Evolutionary conservation across 2,329 filamentous ascomycete species (phyloP).

Genomic region (Calonectria henricotiae): DNA sequence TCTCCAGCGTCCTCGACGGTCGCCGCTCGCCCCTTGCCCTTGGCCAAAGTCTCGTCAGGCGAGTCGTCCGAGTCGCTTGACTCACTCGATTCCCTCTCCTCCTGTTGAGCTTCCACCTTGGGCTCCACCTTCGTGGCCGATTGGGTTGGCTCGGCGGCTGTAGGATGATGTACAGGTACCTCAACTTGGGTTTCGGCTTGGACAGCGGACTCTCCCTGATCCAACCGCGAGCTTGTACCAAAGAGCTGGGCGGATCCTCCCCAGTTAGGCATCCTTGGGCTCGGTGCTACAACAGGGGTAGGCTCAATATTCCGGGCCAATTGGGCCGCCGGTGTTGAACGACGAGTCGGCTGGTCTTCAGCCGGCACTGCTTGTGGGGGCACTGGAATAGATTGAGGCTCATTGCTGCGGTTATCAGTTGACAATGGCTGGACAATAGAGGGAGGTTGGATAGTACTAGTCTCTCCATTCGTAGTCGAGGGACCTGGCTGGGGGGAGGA

Average conservation of each 20-base stretch:
- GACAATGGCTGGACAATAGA: constrained; percentile 40
- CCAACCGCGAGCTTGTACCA: constrained; percentile 53
- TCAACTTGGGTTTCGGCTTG: constrained; percentile 40
- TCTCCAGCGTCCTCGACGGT: constrained; percentile 66
- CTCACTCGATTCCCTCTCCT: constrained; percentile 34
- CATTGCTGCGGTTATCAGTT: constrained; percentile 42
- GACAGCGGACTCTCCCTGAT: constrained; percentile 43
- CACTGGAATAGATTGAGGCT: constrained; percentile 33
- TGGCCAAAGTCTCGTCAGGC: constrained; percentile 47
- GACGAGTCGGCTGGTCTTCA: constrained; percentile 35
- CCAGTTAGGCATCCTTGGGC: constrained; percentile 68
- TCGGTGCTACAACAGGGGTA: constrained; percentile 64
- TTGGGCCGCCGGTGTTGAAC: constrained; percentile 34
- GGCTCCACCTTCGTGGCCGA: constrained; percentile 31
- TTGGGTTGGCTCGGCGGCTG: constrained; percentile 24
- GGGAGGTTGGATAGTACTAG: constrained; percentile 34
- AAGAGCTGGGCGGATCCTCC: constrained; percentile 68
- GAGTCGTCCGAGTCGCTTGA: constrained; percentile 34
- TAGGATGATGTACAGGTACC: constrained; percentile 16
- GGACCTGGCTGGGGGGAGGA: constrained; percentile 47
- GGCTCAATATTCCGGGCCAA: constrained; percentile 46
- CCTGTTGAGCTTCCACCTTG: constrained; percentile 37
- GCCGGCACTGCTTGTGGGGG: constrained; percentile 24
- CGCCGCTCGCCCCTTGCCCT: constrained; percentile 65
- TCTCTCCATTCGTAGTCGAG: constrained; percentile 41